Percentiles rank a stretch among this genome's conserved stretches.
Evolutionary conservation across 306 rosid genomes (phyloP).

Genomic region (Myrica gale): DNA sequence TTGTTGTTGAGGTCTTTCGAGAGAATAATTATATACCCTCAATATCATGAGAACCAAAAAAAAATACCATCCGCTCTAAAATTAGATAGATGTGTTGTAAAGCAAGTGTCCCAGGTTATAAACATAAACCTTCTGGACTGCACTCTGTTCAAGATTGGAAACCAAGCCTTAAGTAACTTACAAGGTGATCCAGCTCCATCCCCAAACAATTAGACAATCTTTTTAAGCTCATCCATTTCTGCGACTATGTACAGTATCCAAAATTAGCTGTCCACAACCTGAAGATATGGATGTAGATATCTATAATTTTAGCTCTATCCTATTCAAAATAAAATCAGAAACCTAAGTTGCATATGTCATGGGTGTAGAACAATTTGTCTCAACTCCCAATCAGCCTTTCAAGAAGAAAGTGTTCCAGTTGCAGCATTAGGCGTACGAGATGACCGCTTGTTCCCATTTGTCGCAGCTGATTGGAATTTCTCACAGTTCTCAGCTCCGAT

Average conservation of each 20-base stretch:
- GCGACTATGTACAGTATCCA: slow-evolving; percentile 42
- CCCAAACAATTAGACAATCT: neutral
- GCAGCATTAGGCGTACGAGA: slow-evolving; percentile 29
- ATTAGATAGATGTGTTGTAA: too few species aligned
- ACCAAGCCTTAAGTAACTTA: slow-evolving; percentile 1
- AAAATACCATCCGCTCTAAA: too few species aligned
- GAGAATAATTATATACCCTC: too few species aligned
- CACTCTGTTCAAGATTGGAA: neutral
- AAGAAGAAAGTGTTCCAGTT: slow-evolving; percentile 32
- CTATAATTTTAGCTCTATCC: slow-evolving; percentile 15
- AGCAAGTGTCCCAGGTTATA: neutral
- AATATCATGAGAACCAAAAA: too few species aligned
- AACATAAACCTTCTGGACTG: neutral
- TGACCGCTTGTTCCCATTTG: slow-evolving; percentile 12
- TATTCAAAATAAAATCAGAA: slow-evolving; percentile 24
- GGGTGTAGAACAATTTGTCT: slow-evolving; percentile 23
- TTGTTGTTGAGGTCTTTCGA: too few species aligned
- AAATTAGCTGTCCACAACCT: slow-evolving; percentile 34
- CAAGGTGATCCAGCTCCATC: slow-evolving; percentile 14
- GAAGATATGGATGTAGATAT: slow-evolving; percentile 20
- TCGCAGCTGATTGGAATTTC: slow-evolving; percentile 39
- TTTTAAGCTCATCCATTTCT: slow-evolving; percentile 22
- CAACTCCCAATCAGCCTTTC: slow-evolving; percentile 31
- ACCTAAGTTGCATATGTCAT: slow-evolving; percentile 20
- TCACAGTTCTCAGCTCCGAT: slow-evolving; percentile 66